Conservation (phyloP, 192 early-diverging fungal species). For the Entomortierella parvispora region DNA sequence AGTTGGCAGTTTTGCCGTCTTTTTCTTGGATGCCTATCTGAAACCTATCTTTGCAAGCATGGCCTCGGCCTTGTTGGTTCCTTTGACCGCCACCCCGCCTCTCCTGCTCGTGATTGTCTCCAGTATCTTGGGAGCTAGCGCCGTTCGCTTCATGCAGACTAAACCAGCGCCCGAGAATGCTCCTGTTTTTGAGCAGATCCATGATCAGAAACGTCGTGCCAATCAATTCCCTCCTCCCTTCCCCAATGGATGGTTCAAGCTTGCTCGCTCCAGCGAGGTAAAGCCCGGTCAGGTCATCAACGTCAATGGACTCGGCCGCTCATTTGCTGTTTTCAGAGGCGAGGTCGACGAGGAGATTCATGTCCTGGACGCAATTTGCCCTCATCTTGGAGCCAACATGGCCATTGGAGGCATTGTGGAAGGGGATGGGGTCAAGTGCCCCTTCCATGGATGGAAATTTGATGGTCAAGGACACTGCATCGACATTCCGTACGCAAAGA, state of each 20-base stretch:
- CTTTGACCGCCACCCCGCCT: conserved; percentile 18
- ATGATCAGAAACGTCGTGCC: conserved; percentile 46
- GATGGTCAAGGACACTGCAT: conserved; percentile 38
- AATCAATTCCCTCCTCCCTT: conserved; percentile 36
- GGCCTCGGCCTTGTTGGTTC: conserved; percentile 5
- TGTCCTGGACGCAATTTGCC: conserved; percentile 47
- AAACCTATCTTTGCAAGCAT: background rate
- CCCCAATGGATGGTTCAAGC: conserved; percentile 49
- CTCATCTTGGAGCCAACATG: conserved; percentile 46
- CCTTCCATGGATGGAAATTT: conserved; percentile 52
- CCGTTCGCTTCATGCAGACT: conserved; percentile 19
- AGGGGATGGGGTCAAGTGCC: conserved; percentile 37
- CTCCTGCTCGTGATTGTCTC: conserved; percentile 18
- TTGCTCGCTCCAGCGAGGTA: conserved; percentile 32
- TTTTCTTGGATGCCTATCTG: conserved; percentile 38
- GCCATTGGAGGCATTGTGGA: conserved; percentile 45
- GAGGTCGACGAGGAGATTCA: conserved; percentile 32
- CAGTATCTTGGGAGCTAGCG: background rate
- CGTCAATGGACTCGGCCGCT: conserved; percentile 37
- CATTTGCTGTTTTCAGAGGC: conserved; percentile 43
- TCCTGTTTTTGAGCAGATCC: conserved; percentile 39
- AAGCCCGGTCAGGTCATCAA: conserved; percentile 49
- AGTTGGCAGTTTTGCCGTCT: conserved; percentile 31
- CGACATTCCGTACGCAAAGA: conserved; percentile 48
- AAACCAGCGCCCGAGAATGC: conserved; percentile 19